A percentile compares a stretch with the other conserved stretches of the same genome.
phyloP scores from a whole-genome alignment of 23 red algal species.

The Porphyridium purpureum region DNA sequence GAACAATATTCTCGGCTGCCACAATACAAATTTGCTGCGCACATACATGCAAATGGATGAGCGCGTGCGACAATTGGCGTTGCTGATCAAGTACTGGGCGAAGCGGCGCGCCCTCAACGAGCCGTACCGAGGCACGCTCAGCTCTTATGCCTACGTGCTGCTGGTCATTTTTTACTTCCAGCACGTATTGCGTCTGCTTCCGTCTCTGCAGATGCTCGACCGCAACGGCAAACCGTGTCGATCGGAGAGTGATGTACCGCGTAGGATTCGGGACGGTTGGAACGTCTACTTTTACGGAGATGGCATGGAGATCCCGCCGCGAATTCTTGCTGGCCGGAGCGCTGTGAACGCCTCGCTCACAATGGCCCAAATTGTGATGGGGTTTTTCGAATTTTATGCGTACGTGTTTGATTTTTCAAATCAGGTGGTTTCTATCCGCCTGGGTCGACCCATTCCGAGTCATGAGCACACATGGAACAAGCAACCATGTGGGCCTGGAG shows the following conservation, averaged over 20 bases:
- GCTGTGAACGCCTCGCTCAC: too few relatives aligned
- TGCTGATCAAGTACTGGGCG: conserved; percentile 90
- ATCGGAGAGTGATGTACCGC: not conserved
- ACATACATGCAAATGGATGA: conserved; percentile 66
- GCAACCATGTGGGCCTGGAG: conserved; percentile 3
- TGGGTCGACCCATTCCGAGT: not conserved
- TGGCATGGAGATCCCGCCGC: too few relatives aligned
- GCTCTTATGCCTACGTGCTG: conserved; percentile 84
- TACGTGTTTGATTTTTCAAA: conserved; percentile 49
- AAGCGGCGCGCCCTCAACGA: conserved; percentile 77
- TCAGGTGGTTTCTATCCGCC: conserved; percentile 41
- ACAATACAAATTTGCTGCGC: conserved; percentile 68
- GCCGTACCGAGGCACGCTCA: conserved; percentile 87
- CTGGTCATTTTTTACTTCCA: conserved; percentile 76
- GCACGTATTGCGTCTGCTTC: conserved; percentile 53
- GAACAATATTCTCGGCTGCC: conserved; percentile 64
- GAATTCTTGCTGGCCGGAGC: too few relatives aligned
- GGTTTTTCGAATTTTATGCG: conserved; percentile 81
- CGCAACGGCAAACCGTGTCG: not conserved
- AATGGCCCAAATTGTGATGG: conserved; percentile 62
- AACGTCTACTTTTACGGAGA: conserved; percentile 73
- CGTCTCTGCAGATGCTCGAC: conserved; percentile 40
- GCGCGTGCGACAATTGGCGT: conserved; percentile 64
- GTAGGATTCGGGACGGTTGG: conserved; percentile 26
- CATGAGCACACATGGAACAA: not conserved